Conservation (phyloP, 306 rosid genomes). For the Medicago arabica region DNA sequence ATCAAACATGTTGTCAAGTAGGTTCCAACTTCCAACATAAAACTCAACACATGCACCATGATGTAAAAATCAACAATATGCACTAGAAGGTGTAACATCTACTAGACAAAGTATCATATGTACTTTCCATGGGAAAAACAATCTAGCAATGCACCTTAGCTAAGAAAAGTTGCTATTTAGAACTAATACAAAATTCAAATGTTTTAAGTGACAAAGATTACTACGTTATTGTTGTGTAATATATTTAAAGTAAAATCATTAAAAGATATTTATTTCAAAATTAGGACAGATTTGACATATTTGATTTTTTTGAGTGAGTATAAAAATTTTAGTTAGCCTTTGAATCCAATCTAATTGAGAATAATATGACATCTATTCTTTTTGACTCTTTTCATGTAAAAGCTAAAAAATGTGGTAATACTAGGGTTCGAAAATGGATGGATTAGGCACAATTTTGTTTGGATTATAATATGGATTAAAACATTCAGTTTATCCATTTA, state of each 20-base stretch:
- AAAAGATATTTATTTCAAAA: not conserved
- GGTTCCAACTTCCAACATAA: constrained; percentile 36
- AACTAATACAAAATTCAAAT: constrained; percentile 9
- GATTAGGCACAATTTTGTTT: not conserved
- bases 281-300: not conserved
- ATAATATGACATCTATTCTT: not conserved
- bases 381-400: not conserved
- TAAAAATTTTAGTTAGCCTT: not conserved
- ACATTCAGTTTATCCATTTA: not conserved
- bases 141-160: constrained; percentile 17
- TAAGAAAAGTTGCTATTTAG: not conserved
- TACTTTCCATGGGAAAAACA: not conserved
- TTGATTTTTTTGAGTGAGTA: not conserved
- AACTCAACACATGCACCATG: constrained; percentile 30
- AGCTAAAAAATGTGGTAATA: not conserved
- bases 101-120: constrained; percentile 23
- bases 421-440: not conserved
- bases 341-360: constrained; percentile 9
- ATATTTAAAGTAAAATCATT: not conserved
- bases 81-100: constrained; percentile 46
- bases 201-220: not conserved
- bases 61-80: constrained; percentile 17
- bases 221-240: not conserved
- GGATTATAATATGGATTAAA: not conserved
- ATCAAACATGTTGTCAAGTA: constrained; percentile 43